Conservation (phyloP, 1,284 basidiomycete species). For the Sporisorium sorghi region DNA sequence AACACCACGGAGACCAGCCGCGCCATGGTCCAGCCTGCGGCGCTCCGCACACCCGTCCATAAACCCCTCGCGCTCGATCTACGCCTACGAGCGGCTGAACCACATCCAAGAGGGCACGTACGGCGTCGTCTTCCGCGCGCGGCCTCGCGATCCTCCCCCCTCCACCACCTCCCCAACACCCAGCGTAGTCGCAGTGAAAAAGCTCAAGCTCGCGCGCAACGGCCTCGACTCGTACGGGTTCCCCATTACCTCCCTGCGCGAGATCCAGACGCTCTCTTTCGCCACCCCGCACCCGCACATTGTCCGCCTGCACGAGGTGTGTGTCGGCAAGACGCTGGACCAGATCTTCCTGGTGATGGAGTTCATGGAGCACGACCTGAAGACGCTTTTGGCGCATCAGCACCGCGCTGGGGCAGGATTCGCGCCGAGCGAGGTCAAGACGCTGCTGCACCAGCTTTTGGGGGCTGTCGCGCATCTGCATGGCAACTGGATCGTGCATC, state of each 20-base stretch:
- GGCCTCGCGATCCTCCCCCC: constrained; percentile 59
- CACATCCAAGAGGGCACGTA: constrained; percentile 99
- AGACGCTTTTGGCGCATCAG: constrained; percentile 81
- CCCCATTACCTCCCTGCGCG: constrained; percentile 94
- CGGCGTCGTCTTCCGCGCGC: constrained; percentile 94
- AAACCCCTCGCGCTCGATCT: constrained; percentile 55
- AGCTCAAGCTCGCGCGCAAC: constrained; percentile 91
- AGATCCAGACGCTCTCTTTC: constrained; percentile 91
- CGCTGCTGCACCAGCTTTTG: constrained; percentile 90
- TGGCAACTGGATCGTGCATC: constrained; percentile 95
- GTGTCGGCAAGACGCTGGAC: constrained; percentile 98
- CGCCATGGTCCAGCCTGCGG: constrained; percentile 14
- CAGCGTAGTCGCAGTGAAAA: constrained; percentile 85
- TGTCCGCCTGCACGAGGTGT: constrained; percentile 92
- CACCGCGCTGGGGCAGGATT: constrained; percentile 90
- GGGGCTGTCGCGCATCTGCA: constrained; percentile 93
- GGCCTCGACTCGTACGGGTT: constrained; percentile 83
- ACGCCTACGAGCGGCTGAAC: constrained; percentile 75
- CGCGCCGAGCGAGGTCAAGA: constrained; percentile 97
- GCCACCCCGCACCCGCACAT: constrained; percentile 83
- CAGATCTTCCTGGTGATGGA: constrained; percentile 99
- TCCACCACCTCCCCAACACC: not conserved
- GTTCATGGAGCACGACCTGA: constrained; percentile 99
- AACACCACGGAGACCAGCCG: not conserved
- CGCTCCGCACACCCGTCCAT: constrained; percentile 55